Evolutionary conservation across 805 yeast genomes (phyloP).

Genomic region (Candida hispaniensis): DNA sequence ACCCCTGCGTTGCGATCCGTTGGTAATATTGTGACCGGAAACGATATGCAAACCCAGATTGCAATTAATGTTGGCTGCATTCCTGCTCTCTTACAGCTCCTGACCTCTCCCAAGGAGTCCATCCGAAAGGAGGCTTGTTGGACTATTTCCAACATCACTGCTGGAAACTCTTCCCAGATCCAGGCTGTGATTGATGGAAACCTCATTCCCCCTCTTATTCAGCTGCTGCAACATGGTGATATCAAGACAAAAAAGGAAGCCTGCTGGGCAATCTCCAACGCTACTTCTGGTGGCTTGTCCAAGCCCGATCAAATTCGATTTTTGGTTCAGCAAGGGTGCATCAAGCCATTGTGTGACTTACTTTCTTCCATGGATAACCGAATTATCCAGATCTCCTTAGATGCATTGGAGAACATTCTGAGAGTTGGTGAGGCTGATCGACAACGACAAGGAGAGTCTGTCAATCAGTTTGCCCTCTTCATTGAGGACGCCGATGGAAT

Average conservation of each 20-base stretch:
- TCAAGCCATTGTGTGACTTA: conserved; percentile 92
- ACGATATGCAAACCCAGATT: conserved; percentile 88
- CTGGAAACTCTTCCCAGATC: conserved; percentile 90
- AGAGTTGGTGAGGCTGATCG: conserved; percentile 90
- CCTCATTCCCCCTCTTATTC: conserved; percentile 81
- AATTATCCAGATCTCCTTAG: conserved; percentile 88
- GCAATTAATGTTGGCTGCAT: conserved; percentile 89
- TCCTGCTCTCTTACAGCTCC: conserved; percentile 68
- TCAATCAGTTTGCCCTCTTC: conserved; percentile 80
- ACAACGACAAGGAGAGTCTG: conserved; percentile 55
- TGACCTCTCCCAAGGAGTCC: conserved; percentile 78
- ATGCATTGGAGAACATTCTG: conserved; percentile 86
- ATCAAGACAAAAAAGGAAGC: conserved; percentile 97
- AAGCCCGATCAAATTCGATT: conserved; percentile 91
- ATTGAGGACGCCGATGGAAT: conserved; percentile 98
- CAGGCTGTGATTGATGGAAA: conserved; percentile 95
- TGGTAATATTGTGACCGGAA: conserved; percentile 97
- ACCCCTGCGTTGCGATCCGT: conserved; percentile 96
- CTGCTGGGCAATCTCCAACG: conserved; percentile 98
- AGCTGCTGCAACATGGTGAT: conserved; percentile 69
- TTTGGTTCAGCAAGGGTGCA: conserved; percentile 89
- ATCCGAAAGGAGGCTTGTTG: conserved; percentile 97
- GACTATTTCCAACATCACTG: conserved; percentile 97
- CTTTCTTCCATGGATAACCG: conserved; percentile 79
- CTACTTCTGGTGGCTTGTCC: conserved; percentile 87